Evolutionary conservation across 2,329 filamentous ascomycete species (phyloP).

Genomic region (Curvularia hawaiiensis): DNA sequence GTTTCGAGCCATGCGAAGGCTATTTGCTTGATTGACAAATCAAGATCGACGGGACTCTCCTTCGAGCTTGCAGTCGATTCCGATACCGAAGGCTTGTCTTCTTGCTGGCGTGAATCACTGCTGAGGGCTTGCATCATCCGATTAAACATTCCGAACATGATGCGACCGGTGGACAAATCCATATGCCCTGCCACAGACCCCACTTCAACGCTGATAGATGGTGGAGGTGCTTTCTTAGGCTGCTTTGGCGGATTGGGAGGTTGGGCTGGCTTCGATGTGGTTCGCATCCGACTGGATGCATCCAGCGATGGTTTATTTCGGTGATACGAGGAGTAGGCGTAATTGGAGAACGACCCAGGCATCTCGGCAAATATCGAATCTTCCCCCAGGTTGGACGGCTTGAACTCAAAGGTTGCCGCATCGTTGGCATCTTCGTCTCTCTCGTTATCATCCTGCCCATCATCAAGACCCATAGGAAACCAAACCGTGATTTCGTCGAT

Average conservation of each 20-base stretch:
- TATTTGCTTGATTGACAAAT: constrained; percentile 35
- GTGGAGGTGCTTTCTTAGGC: constrained; percentile 16
- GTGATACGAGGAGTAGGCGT: constrained; percentile 50
- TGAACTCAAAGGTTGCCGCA: constrained; percentile 29
- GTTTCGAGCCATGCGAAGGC: constrained; percentile 42
- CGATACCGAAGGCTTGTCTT: not conserved
- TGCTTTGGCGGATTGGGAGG: constrained; percentile 8
- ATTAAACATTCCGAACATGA: constrained; percentile 41
- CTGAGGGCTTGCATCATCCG: constrained; percentile 30
- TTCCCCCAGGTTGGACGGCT: constrained; percentile 38
- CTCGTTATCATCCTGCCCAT: constrained; percentile 10
- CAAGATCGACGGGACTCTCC: constrained; percentile 16
- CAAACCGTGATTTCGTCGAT: constrained; percentile 47
- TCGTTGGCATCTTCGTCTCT: constrained; percentile 18
- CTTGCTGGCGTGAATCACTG: constrained; percentile 9
- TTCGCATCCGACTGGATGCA: constrained; percentile 27
- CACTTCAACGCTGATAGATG: constrained; percentile 39
- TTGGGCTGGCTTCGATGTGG: constrained; percentile 12
- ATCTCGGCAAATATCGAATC: constrained; percentile 49
- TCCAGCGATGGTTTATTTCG: constrained; percentile 33
- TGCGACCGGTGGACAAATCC: constrained; percentile 43
- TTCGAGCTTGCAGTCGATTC: constrained; percentile 2
- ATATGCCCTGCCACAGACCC: constrained; percentile 42
- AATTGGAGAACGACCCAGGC: constrained; percentile 56
- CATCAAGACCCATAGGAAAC: constrained; percentile 42